Base-by-base conservation (phyloP, 129 eudicot genomes). In the Lactuca saligna region DNA sequence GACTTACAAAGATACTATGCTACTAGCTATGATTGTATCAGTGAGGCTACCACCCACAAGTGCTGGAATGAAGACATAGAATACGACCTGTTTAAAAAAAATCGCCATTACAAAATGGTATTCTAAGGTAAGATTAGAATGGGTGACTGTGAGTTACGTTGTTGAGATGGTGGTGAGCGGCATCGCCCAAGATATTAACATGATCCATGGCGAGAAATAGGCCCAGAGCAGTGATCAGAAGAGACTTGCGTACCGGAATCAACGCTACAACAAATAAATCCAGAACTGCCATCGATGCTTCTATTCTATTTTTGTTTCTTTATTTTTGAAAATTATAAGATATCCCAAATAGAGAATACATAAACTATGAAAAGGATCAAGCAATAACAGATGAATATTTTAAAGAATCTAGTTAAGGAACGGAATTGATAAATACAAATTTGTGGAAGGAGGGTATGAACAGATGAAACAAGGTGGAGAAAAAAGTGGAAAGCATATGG, bases 221-320 rank as follows among this genome's bases (percentile, higher is more conserved):
- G 3, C 95, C 95, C 14, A 84, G 56, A 0, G 81, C 75, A 3
- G 84, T 75, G 44, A 87, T 77, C 62, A 84, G 39, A 37, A 87
- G 79, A 1, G 86, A 82, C 63, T 87, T 82, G 13, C 77, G 35
- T 17, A 87, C 90, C 7, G 95, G 95, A 68, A 79, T 74, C 66
- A 82, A 56, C 15, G 95, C 87, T 35, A 84, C 82, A n/a, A 84
- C 58, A 57, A 87, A 87, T 69, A 87, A 72, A 16, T 87, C 80
- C 42, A 61, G 4, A 35, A 87, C 39, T 15, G 62, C 83, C 93
- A 87, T 87, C 7, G 48, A 6, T 20, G 13, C 33, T 58, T 15
- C 25, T 13, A 20, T 34, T 65, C 12, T 12, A 32, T 16, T 59
- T 59, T 59, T 32, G 33, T 12, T 34, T 34, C 38, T 34, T 34